These are phyloP conservation scores for Rhizomucor miehei DNA, from an alignment of 371 early-diverging fungal species.

Conservation along the genomic window DNA sequence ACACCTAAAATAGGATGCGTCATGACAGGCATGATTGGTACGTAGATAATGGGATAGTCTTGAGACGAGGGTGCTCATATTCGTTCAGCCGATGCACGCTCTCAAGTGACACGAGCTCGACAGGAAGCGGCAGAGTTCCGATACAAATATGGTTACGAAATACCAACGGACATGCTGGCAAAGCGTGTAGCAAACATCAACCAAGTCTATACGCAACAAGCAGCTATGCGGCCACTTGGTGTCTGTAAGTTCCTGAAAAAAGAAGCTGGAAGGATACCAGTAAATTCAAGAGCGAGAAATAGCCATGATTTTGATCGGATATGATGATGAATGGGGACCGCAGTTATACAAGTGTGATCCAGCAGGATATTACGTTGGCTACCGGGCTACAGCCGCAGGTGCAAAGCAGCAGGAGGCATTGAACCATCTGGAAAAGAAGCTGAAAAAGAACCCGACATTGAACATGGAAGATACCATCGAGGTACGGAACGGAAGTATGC, in stretches of 20 bases:
- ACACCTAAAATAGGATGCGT: conserved; percentile 97
- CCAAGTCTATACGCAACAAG: conserved; percentile 99
- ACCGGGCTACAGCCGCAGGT: conserved; percentile 96
- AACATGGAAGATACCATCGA: conserved; percentile 89
- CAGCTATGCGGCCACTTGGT: conserved; percentile 97
- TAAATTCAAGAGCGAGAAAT: neutral
- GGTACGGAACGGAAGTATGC: too few relatives aligned
- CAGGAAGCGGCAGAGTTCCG: conserved; percentile 97
- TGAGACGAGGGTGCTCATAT: neutral
- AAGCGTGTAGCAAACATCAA: conserved; percentile 97
- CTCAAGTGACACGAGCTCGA: conserved; percentile 90
- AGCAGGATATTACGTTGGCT: conserved; percentile 97
- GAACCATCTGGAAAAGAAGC: conserved; percentile 95
- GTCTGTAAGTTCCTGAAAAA: conserved; percentile 70
- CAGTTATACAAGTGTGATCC: conserved; percentile 98
- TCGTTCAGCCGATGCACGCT: conserved; percentile 83
- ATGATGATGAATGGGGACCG: conserved; percentile 95
- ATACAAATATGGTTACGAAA: conserved; percentile 98
- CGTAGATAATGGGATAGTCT: conserved; percentile 6
- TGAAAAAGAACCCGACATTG: conserved; percentile 85
- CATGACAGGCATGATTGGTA: conserved; percentile 93
- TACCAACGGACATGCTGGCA: conserved; percentile 94
- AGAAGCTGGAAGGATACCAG: neutral
- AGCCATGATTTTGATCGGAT: conserved; percentile 96
- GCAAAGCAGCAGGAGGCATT: conserved; percentile 96